phyloP scores from a whole-genome alignment of 768 basidiomycete genomes.

The Suillus ampliporus region DNA sequence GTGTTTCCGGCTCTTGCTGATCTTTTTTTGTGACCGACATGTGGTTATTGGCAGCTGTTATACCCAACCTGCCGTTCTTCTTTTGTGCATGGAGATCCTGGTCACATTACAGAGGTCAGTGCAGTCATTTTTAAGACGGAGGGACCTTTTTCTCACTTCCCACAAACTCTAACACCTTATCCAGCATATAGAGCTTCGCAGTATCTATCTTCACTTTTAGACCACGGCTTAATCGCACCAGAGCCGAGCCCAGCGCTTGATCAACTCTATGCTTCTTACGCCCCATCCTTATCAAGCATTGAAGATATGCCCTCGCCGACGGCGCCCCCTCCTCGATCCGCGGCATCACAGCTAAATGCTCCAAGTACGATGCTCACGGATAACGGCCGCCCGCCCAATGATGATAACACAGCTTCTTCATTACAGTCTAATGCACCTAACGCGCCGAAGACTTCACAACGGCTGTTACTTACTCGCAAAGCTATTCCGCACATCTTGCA shows the following conservation, averaged over 20 bases:
- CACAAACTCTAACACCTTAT: conserved; percentile 5
- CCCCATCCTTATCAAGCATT: conserved; percentile 22
- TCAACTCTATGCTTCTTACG: conserved; percentile 50
- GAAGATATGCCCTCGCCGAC: conserved; percentile 15
- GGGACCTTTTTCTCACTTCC: background rate
- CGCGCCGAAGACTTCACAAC: conserved; percentile 22
- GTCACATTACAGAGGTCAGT: conserved; percentile 79
- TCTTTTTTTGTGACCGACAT: background rate
- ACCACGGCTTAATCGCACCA: conserved; percentile 60
- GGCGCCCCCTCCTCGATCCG: conserved; percentile 14
- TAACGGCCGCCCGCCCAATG: background rate
- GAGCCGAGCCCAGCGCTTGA: conserved; percentile 61
- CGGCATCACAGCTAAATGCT: background rate
- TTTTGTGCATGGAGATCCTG: conserved; percentile 86
- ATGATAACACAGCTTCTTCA: background rate
- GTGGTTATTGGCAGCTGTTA: conserved; percentile 54
- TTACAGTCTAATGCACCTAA: conserved; percentile 11
- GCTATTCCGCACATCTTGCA: conserved; percentile 58
- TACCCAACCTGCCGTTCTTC: conserved; percentile 87
- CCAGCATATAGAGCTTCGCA: conserved; percentile 73
- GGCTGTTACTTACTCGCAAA: conserved; percentile 54
- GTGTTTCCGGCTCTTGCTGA: background rate
- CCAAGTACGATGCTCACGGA: background rate
- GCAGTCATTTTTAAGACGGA: conserved; percentile 9
- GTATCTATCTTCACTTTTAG: conserved; percentile 66